Conservation (phyloP, 306 rosid species). For the Cucurbita pepo region DNA sequence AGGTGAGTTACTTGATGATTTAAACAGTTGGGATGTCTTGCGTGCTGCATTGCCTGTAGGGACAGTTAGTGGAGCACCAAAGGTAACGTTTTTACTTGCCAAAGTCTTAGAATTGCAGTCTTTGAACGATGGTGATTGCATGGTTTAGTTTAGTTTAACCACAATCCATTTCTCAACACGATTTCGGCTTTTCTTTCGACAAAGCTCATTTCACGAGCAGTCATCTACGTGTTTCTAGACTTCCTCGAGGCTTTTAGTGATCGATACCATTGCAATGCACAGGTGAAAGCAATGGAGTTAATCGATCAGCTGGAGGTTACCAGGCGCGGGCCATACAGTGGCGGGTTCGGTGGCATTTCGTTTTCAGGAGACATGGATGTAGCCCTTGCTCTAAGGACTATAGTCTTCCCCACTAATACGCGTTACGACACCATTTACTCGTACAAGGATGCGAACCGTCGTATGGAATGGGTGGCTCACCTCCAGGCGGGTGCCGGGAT, state of each 20-base stretch:
- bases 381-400: constrained; percentile 84
- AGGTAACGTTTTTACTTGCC: constrained; percentile 55
- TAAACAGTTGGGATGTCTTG: constrained; percentile 83
- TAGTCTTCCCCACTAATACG: constrained; percentile 63
- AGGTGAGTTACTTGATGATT: constrained; percentile 63
- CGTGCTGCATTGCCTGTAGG: constrained; percentile 92
- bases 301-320: constrained; percentile 77
- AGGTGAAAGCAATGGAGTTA: constrained; percentile 98
- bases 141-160: neutral
- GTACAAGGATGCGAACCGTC: constrained; percentile 55
- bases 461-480: constrained; percentile 85
- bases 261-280: constrained; percentile 15
- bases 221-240: constrained; percentile 5
- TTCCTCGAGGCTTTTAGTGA: neutral
- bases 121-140: neutral
- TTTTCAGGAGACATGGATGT: constrained; percentile 81
- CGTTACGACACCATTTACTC: constrained; percentile 81
- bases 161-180: neutral
- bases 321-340: constrained; percentile 94
- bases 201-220: neutral
- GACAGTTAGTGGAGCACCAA: constrained; percentile 98
- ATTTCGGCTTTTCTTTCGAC: neutral
- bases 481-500: constrained; percentile 94
- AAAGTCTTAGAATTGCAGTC: neutral
- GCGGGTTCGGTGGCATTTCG: constrained; percentile 90